These are phyloP conservation scores for Fusarium circinatum DNA, from an alignment of 2,329 filamentous ascomycete species.

Conservation along the genomic window DNA sequence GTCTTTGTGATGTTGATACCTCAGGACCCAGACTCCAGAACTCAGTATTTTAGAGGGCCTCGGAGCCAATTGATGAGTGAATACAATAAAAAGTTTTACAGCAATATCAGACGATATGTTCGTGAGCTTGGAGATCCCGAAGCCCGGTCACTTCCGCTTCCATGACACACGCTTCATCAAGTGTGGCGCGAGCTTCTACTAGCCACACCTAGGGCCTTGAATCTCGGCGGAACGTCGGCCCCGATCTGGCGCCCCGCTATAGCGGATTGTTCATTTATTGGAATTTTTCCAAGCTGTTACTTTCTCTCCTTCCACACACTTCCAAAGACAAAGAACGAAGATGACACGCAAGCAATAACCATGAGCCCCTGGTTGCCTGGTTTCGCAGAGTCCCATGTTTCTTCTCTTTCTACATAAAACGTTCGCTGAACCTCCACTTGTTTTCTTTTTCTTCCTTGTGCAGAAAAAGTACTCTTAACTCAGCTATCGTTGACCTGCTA, in stretches of 20 bases:
- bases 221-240: conserved; percentile 27
- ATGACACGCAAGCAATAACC: conserved; percentile 50
- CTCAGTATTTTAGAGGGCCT: neutral
- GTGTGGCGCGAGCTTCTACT: conserved; percentile 19
- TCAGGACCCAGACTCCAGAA: neutral
- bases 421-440: conserved; percentile 2
- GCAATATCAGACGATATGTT: conserved; percentile 29
- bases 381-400: conserved; percentile 36
- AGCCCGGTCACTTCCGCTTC: conserved; percentile 34
- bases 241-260: conserved; percentile 36
- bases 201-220: conserved; percentile 18
- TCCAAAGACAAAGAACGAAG: conserved; percentile 43
- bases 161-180: conserved; percentile 21
- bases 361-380: conserved; percentile 48
- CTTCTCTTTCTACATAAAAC: conserved; percentile 36
- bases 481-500: conserved; percentile 29
- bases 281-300: conserved; percentile 33
- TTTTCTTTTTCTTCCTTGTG: conserved; percentile 5
- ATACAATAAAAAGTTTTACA: neutral
- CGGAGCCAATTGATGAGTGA: neutral
- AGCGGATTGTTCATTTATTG: conserved; percentile 39
- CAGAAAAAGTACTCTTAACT: conserved; percentile 12
- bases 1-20: neutral
- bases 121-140: conserved; percentile 16
- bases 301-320: conserved; percentile 35